Evolutionary conservation across 163 green algal genomes (phyloP).

Genomic region (Scenedesmus sp.): DNA sequence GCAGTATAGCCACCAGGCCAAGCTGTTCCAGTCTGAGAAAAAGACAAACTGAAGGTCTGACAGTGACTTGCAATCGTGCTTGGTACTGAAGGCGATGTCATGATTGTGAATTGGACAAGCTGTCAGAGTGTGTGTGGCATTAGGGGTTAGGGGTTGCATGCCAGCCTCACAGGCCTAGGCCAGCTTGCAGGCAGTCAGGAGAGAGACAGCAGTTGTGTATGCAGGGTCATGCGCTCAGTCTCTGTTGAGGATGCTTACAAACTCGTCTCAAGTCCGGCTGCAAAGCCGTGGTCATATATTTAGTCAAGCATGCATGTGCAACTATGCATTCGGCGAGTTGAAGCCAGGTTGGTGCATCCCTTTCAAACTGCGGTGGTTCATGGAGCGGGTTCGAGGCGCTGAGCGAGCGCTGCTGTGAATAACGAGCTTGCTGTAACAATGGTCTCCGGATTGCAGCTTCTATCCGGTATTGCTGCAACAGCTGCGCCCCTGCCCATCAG

Average conservation of each 20-base stretch:
- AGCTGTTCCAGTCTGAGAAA: background rate
- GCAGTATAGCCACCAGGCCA: background rate
- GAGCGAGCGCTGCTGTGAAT: background rate
- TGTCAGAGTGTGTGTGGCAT: too few relatives aligned
- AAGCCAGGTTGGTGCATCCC: background rate
- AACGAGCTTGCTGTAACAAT: background rate
- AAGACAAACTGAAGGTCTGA: background rate
- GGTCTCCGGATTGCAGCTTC: background rate
- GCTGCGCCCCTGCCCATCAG: background rate
- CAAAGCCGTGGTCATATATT: too few relatives aligned
- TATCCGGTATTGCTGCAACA: background rate
- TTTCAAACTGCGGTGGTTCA: background rate
- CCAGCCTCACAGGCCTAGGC: too few relatives aligned
- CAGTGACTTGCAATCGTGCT: too few relatives aligned
- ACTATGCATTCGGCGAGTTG: background rate
- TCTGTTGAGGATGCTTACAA: too few relatives aligned
- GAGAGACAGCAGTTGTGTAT: too few relatives aligned
- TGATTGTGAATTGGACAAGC: too few relatives aligned
- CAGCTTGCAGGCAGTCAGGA: too few relatives aligned
- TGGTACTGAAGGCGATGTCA: too few relatives aligned
- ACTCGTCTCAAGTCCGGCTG: too few relatives aligned
- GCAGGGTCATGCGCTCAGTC: too few relatives aligned
- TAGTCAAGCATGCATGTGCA: background rate
- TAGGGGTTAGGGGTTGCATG: too few relatives aligned
- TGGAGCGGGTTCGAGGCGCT: background rate